Evolutionary conservation across 2,329 filamentous ascomycete species (phyloP).

Genomic region (Diplodia scrobiculata): DNA sequence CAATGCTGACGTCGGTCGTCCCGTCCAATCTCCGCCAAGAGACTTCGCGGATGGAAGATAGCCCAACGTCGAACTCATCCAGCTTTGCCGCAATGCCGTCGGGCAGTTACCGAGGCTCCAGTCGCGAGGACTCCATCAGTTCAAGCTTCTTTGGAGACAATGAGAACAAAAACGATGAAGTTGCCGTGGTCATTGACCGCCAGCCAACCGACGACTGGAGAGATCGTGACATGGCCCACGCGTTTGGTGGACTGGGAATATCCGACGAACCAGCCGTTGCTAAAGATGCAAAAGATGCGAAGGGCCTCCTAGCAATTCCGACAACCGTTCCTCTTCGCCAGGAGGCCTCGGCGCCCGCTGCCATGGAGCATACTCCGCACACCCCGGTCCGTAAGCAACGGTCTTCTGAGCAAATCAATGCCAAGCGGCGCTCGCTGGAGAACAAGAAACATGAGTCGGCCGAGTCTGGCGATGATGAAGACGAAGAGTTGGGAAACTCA

Average conservation of each 20-base stretch:
- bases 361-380: slow-evolving; percentile 51
- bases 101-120: slow-evolving; percentile 76
- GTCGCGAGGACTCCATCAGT: slow-evolving; percentile 83
- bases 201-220: slow-evolving; percentile 78
- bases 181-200: slow-evolving; percentile 72
- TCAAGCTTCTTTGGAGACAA: slow-evolving; percentile 86
- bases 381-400: slow-evolving; percentile 60
- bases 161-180: slow-evolving; percentile 77
- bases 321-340: slow-evolving; percentile 42
- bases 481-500: slow-evolving; percentile 76
- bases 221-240: slow-evolving; percentile 55
- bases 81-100: slow-evolving; percentile 71
- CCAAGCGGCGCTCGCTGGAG: slow-evolving; percentile 74
- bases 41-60: slow-evolving; percentile 69
- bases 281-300: slow-evolving; percentile 33
- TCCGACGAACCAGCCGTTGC: slow-evolving; percentile 56
- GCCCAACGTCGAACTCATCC: slow-evolving; percentile 76
- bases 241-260: slow-evolving; percentile 72
- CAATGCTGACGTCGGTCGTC: slow-evolving; percentile 51
- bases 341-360: slow-evolving; percentile 60
- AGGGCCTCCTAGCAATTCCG: slow-evolving; percentile 36
- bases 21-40: slow-evolving; percentile 66
- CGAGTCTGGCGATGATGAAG: slow-evolving; percentile 92
- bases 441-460: slow-evolving; percentile 71
- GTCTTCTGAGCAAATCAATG: slow-evolving; percentile 71